Evolutionary conservation across 495 filamentous ascomycete genomes (phyloP).

Genomic region (Aspergillus saccharolyticus): DNA sequence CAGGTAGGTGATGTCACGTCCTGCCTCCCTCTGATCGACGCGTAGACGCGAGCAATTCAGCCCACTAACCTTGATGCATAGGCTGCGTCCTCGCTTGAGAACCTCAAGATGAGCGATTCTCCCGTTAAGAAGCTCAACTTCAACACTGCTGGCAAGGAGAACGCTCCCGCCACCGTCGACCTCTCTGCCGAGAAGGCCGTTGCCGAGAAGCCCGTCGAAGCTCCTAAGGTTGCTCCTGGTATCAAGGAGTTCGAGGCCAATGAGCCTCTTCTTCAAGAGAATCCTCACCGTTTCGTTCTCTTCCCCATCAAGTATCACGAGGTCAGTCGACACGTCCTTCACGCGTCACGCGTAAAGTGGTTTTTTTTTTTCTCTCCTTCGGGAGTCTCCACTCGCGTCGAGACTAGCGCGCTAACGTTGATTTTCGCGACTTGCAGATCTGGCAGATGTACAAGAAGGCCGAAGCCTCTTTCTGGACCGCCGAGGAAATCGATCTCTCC

Average conservation of each 20-base stretch:
- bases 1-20: constrained; percentile 57
- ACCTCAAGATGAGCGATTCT: constrained; percentile 84
- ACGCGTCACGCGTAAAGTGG: constrained; percentile 71
- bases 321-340: constrained; percentile 58
- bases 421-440: constrained; percentile 53
- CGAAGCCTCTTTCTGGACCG: constrained; percentile 99
- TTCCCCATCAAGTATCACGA: constrained; percentile 99
- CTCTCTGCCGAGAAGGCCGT: constrained; percentile 45
- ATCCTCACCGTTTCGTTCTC: constrained; percentile 92
- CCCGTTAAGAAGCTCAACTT: constrained; percentile 88
- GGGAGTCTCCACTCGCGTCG: constrained; percentile 10
- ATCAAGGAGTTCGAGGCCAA: constrained; percentile 69
- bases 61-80: constrained; percentile 37
- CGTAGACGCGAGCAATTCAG: constrained; percentile 22
- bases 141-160: constrained; percentile 71
- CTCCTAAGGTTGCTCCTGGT: constrained; percentile 48
- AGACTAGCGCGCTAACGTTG: constrained; percentile 11
- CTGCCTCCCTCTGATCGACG: constrained; percentile 32
- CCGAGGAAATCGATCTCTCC: constrained; percentile 97
- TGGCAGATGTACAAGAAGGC: constrained; percentile 99
- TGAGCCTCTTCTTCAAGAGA: constrained; percentile 92
- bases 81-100: constrained; percentile 80
- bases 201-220: constrained; percentile 44
- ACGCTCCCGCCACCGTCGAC: constrained; percentile 53
- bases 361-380: constrained; percentile 17